Evolutionary conservation across 176 grass and related monocot species (phyloP), one percentile per base, ranked within the genome.

Genomic region (Oryza meyeriana): DNA sequence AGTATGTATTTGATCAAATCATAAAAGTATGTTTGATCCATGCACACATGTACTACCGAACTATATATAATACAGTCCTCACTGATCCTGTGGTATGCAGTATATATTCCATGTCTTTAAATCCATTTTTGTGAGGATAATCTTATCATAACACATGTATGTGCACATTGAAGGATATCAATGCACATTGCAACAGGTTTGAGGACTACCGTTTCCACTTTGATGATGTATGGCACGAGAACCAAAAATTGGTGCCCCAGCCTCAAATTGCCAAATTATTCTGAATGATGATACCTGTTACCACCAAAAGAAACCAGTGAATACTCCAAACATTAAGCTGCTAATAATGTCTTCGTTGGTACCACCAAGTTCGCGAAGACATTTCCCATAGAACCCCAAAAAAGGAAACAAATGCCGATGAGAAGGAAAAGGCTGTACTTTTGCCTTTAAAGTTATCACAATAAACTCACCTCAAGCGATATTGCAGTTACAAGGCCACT

Each of bases 401-500:
- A 50, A 20, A 40, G 22, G 18, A 39, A 1, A 76, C 10, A 67
- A n/a, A n/a, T n/a, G 70, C 6, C 39, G 40, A 20, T 61, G 16
- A 36, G 32, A 78, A 78, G 26, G 12, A 8, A 61, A 76, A 74
- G 10, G 32, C 31, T 45, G 61, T 50, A 29, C 1, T n/a, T 72
- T 63, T 42, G 18, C 66, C 39, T 44, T 69, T n/a, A 25, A 45
- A 69, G 14, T 61, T 69, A 52, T 10, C 62, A 77, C 22, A 11
- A 13, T 25, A 47, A 39, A 75, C 80, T 74, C 65, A 98, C 95
- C 95, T 89, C 72, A 80, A 91, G 59, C 36, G 79, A 94, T 86
- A 94, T 61, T 79, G 92, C 92, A 75, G 86, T 94, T 12, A 98
- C 88, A 92, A 88, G 84, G 29, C 92, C 95, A 81, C 95, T 94